These are phyloP conservation scores for Fusarium austroafricanum DNA, from an alignment of 2,329 filamentous ascomycete species.

Conservation along the genomic window DNA sequence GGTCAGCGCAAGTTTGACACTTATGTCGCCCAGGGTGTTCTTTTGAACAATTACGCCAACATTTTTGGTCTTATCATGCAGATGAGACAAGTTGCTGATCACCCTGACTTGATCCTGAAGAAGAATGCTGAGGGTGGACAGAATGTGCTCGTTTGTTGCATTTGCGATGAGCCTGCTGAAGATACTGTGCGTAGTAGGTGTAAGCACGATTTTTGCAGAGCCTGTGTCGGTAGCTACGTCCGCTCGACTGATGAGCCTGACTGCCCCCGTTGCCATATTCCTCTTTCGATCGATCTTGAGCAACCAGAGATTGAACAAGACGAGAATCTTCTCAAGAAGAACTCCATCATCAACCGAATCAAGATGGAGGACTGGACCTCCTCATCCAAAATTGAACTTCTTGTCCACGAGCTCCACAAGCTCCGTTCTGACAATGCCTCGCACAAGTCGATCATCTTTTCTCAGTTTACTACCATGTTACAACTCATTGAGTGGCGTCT, in stretches of 20 bases:
- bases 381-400: constrained; percentile 96
- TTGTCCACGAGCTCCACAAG: constrained; percentile 93
- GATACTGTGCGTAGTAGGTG: constrained; percentile 93
- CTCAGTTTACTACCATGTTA: constrained; percentile 96
- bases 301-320: constrained; percentile 96
- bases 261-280: constrained; percentile 93
- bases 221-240: constrained; percentile 67
- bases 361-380: constrained; percentile 99
- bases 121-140: constrained; percentile 88
- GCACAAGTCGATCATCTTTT: constrained; percentile 97
- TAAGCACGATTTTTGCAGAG: constrained; percentile 77
- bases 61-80: constrained; percentile 99
- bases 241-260: constrained; percentile 80
- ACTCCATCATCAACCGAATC: constrained; percentile 97
- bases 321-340: constrained; percentile 87
- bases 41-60: constrained; percentile 98
- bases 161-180: constrained; percentile 96
- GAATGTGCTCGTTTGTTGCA: constrained; percentile 90
- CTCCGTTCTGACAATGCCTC: constrained; percentile 92
- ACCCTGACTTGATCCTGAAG: constrained; percentile 92
- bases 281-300: constrained; percentile 89
- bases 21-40: constrained; percentile 92
- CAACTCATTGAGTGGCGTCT: constrained; percentile 98
- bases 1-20: constrained; percentile 91
- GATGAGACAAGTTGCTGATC: constrained; percentile 97